Evolutionary conservation across 2,329 filamentous ascomycete genomes (phyloP), one percentile per base, ranked within the genome.

Genomic region (Ciborinia camelliae): DNA sequence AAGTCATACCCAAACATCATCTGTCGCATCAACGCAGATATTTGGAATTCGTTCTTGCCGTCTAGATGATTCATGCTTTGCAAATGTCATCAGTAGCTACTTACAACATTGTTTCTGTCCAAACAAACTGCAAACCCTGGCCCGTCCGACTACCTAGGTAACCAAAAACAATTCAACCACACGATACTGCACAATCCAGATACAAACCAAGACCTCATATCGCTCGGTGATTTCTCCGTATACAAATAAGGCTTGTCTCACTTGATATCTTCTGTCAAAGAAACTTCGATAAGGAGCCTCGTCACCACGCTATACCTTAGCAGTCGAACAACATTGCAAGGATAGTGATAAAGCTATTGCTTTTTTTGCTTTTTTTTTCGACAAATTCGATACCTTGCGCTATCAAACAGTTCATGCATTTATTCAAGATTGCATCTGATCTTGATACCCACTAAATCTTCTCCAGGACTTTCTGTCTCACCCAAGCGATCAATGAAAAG

Each of bases 301-400:
- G 28, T 45, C 41, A 63, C 23, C 39, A 23, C 54, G 41, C 54
- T 47, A 35, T 58, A 15, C 28, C 52, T 14, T 47, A 50, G 23
- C 30, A 51, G 62, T 66, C 54, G 59, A 54, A 52, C 50, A 35
- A 68, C 69, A 69, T 70, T 68, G 66, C 71, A 71, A 66, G 71
- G 70, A 64, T 70, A 50, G 26, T 64, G 71, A 72, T 73, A 72
- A 68, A 54, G 54, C 60, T 30, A 63, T 48, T 48, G 12, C 35
- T 8, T 7, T 61, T 8, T 7, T 61, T 65, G 45, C 62, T 66
- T 68, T 63, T 68, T 67, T 68, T 69, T 67, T 48, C 28, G 39
- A 63, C 35, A 53, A 62, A 58, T 41, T 48, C 37, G 28, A 45
- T 41, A 41, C 45, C 18, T 41, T 23, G 45, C 54, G 47, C 26